Conservation (phyloP, 169 alveolate genomes). For the Plasmodium adleri region DNA sequence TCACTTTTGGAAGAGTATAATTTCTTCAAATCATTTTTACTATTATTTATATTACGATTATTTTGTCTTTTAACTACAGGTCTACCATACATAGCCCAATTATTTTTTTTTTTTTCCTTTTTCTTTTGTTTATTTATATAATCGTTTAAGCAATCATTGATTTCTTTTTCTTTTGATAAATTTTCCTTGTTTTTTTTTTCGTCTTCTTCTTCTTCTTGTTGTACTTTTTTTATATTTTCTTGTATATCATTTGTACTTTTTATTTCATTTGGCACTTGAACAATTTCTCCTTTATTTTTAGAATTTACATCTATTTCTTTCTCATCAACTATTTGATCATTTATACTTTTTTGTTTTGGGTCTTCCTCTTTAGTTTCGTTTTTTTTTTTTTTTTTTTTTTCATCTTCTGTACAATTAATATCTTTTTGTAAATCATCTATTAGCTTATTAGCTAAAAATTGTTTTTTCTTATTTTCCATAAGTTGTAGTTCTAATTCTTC, state of each 20-base stretch:
- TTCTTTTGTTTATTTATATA: conserved; percentile 13
- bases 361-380: background rate
- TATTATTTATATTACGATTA: background rate
- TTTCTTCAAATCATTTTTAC: conserved; percentile 19
- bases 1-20: conserved; percentile 56
- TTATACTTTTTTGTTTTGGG: background rate
- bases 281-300: background rate
- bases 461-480: conserved; percentile 32
- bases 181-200: background rate
- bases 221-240: background rate
- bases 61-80: conserved; percentile 66
- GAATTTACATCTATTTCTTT: background rate
- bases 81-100: conserved; percentile 74
- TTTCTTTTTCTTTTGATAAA: conserved; percentile 2
- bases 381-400: conserved; percentile 1
- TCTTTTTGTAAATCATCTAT: conserved; percentile 13
- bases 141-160: conserved; percentile 41
- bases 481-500: conserved; percentile 68
- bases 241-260: too few species aligned
- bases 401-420: background rate
- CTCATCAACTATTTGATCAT: background rate
- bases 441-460: conserved; percentile 2
- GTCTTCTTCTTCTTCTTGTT: conserved; percentile 2
- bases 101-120: conserved; percentile 65
- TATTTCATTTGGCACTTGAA: background rate